Conservation (phyloP, 345 rosid genomes). For the Gossypium herbaceum region DNA sequence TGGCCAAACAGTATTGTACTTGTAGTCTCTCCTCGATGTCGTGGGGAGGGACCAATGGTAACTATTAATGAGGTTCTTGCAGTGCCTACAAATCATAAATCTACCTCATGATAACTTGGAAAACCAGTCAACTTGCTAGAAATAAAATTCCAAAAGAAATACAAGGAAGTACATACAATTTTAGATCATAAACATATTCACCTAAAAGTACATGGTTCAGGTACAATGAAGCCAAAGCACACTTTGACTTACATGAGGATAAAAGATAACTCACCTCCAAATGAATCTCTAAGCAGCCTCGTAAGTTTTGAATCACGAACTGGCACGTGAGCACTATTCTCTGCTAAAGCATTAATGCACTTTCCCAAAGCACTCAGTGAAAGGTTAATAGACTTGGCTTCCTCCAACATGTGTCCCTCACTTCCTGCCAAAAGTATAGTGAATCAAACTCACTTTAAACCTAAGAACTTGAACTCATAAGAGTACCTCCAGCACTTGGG, state of each 20-base stretch:
- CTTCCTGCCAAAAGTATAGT: conserved; percentile 52
- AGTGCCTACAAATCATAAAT: conserved; percentile 46
- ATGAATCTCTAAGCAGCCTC: conserved; percentile 78
- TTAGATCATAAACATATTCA: neutral
- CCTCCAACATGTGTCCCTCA: conserved; percentile 84
- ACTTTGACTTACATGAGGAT: neutral
- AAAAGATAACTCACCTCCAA: conserved; percentile 63
- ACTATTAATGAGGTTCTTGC: conserved; percentile 82
- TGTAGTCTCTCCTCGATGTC: conserved; percentile 86
- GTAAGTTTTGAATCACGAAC: conserved; percentile 91
- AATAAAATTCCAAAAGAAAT: neutral
- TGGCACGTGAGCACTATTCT: conserved; percentile 80
- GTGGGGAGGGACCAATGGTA: conserved; percentile 87
- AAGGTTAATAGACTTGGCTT: conserved; percentile 90
- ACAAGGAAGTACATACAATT: neutral
- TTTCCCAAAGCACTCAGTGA: conserved; percentile 87
- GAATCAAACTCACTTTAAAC: conserved; percentile 8
- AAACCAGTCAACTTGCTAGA: neutral
- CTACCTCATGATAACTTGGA: neutral
- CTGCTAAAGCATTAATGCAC: conserved; percentile 88
- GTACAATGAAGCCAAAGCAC: conserved; percentile 9
- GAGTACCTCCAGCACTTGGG: neutral
- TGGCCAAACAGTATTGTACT: conserved; percentile 89
- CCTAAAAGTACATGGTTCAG: conserved; percentile 8
- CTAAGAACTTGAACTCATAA: neutral